Conservation (phyloP, 139 green algal species). For the Chlamydomonas sp. region DNA sequence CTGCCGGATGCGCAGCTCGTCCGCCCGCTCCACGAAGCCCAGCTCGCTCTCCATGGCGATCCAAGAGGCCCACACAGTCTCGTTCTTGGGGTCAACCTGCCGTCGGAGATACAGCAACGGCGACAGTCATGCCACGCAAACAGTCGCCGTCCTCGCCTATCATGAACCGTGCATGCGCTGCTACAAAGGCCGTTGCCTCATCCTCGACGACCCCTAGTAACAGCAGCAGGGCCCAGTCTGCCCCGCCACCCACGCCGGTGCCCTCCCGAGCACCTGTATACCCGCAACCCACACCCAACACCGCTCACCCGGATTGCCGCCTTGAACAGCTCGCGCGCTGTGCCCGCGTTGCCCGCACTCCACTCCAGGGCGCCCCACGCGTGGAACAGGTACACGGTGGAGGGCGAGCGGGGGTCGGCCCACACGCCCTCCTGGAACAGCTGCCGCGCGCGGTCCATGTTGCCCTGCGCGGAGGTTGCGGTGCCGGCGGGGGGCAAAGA, state of each 20-base stretch:
- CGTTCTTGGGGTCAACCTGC: constrained; percentile 73
- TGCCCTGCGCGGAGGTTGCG: constrained; percentile 41
- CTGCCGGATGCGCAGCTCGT: constrained; percentile 83
- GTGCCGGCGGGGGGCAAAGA: too few species aligned
- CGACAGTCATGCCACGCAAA: not conserved
- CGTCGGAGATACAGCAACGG: not conserved
- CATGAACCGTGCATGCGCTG: too few species aligned
- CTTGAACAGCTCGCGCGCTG: constrained; percentile 94
- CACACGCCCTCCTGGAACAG: constrained; percentile 96
- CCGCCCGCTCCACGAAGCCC: constrained; percentile 77
- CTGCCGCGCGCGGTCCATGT: constrained; percentile 79
- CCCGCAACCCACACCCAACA: not conserved
- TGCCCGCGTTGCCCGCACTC: constrained; percentile 65
- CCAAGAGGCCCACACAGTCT: constrained; percentile 86
- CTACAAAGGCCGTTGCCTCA: too few species aligned
- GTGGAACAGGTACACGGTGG: constrained; percentile 83
- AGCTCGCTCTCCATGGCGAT: constrained; percentile 88
- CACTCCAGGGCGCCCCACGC: constrained; percentile 94
- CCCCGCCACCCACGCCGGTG: not conserved
- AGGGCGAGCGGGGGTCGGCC: constrained; percentile 69
- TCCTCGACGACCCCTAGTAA: too few species aligned
- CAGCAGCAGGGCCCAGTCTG: too few species aligned
- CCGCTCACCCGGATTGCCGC: constrained; percentile 78
- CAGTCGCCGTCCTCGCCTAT: too few species aligned
- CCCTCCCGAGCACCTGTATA: not conserved